Conservation (phyloP, 257 asterid genomes). For the Solanum corneliomulleri region DNA sequence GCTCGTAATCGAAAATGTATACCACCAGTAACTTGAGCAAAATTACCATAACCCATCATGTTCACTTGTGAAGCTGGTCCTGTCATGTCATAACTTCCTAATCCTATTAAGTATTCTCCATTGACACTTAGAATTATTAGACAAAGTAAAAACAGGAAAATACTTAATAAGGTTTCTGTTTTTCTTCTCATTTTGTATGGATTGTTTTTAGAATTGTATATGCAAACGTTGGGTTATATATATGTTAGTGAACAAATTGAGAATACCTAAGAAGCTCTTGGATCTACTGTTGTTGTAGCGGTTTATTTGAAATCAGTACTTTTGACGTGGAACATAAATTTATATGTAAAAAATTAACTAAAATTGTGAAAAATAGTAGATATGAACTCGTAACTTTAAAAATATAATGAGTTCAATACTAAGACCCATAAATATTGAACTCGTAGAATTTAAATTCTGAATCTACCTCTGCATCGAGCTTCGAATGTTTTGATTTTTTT, state of each 20-base stretch:
- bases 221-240: background rate
- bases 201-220: background rate
- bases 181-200: constrained; percentile 7
- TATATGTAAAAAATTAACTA: background rate
- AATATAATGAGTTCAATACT: background rate
- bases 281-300: background rate
- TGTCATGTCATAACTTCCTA: constrained; percentile 58
- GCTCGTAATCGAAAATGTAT: constrained; percentile 50
- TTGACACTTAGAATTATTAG: background rate
- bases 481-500: background rate
- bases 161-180: background rate
- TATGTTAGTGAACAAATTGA: background rate
- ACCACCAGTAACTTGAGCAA: constrained; percentile 42
- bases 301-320: background rate
- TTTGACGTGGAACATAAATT: background rate
- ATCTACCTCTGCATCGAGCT: background rate
- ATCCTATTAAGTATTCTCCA: constrained; percentile 42
- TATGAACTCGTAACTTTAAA: background rate
- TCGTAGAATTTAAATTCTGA: background rate
- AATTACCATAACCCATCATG: constrained; percentile 60
- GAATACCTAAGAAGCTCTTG: background rate
- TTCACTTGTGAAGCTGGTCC: constrained; percentile 68
- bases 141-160: background rate
- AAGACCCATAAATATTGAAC: background rate
- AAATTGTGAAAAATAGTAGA: background rate